phyloP scores from a whole-genome alignment of 106 monocot genomes.

The Dendrobium catenatum region DNA sequence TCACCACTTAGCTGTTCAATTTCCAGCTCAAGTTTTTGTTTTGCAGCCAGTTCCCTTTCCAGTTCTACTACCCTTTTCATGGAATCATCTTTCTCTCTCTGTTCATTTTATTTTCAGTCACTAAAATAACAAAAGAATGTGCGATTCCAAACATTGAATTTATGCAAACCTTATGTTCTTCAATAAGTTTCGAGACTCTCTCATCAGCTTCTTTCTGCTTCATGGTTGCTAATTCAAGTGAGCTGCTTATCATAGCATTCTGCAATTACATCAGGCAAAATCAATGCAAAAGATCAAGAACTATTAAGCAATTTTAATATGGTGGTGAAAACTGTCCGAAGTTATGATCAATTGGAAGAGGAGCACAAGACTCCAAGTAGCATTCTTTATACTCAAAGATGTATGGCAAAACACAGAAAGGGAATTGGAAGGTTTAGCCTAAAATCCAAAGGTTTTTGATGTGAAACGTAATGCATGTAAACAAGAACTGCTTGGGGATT shows the following conservation, averaged over 20 bases:
- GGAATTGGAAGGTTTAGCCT: background rate
- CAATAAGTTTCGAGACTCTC: slow-evolving; percentile 45
- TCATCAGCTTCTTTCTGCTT: slow-evolving; percentile 55
- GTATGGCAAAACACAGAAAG: background rate
- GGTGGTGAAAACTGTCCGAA: background rate
- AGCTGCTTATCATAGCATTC: slow-evolving; percentile 50
- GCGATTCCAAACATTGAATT: background rate
- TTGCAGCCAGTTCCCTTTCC: slow-evolving; percentile 71
- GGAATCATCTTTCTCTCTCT: slow-evolving; percentile 69
- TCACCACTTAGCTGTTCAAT: slow-evolving; percentile 74
- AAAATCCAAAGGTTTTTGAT: background rate
- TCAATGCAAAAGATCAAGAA: background rate
- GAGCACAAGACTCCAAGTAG: background rate
- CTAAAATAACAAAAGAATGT: background rate
- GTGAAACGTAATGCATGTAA: too few relatives aligned
- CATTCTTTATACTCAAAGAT: background rate
- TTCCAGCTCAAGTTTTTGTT: slow-evolving; percentile 74
- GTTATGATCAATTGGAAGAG: background rate
- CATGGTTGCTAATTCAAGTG: slow-evolving; percentile 44
- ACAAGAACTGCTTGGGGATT: too few relatives aligned
- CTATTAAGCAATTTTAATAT: background rate
- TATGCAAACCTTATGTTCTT: slow-evolving; percentile 60
- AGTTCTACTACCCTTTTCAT: slow-evolving; percentile 54
- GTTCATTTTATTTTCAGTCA: slow-evolving; percentile 10
- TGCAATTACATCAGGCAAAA: slow-evolving; percentile 4